These are phyloP conservation scores for Verticillium zaregamsianum DNA, from an alignment of 2,329 filamentous ascomycete genomes.

Conservation along the genomic window DNA sequence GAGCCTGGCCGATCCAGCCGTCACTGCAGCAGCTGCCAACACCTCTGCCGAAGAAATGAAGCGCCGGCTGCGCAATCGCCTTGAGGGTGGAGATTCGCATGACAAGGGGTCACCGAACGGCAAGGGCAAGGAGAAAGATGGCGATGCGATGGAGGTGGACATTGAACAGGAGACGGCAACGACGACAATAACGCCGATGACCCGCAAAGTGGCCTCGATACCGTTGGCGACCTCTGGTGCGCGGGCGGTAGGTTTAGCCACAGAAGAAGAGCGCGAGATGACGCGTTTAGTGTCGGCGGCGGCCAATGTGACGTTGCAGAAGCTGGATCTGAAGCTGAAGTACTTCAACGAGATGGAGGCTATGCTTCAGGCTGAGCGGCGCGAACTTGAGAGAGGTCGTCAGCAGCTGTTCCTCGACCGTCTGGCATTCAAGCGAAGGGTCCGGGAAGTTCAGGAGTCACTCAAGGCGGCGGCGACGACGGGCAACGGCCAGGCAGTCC, in stretches of 20 bases:
- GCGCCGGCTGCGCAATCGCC: conserved; percentile 70
- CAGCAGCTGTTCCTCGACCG: conserved; percentile 94
- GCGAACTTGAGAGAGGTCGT: conserved; percentile 85
- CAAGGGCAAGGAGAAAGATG: conserved; percentile 55
- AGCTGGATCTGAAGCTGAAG: conserved; percentile 90
- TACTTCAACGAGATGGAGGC: conserved; percentile 97
- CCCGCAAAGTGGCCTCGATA: conserved; percentile 58
- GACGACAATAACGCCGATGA: conserved; percentile 46
- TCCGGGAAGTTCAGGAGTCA: conserved; percentile 75
- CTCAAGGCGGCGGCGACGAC: conserved; percentile 52
- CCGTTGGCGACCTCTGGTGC: conserved; percentile 83
- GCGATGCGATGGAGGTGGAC: conserved; percentile 63
- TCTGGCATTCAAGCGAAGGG: conserved; percentile 81
- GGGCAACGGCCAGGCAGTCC: conserved; percentile 44
- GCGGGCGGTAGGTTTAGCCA: conserved; percentile 81
- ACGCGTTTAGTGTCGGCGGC: conserved; percentile 87
- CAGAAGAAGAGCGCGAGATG: conserved; percentile 95
- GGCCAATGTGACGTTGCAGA: conserved; percentile 90
- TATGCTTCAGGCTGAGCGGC: conserved; percentile 83
- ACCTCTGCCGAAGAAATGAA: conserved; percentile 85
- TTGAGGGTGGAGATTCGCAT: conserved; percentile 51
- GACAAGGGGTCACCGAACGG: conserved; percentile 33
- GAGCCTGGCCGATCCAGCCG: conserved; percentile 82
- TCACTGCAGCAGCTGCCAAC: conserved; percentile 85
- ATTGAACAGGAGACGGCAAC: conserved; percentile 43